Evolutionary conservation across 2,329 filamentous ascomycete genomes (phyloP).

Genomic region (Pseudogymnoascus sp.): DNA sequence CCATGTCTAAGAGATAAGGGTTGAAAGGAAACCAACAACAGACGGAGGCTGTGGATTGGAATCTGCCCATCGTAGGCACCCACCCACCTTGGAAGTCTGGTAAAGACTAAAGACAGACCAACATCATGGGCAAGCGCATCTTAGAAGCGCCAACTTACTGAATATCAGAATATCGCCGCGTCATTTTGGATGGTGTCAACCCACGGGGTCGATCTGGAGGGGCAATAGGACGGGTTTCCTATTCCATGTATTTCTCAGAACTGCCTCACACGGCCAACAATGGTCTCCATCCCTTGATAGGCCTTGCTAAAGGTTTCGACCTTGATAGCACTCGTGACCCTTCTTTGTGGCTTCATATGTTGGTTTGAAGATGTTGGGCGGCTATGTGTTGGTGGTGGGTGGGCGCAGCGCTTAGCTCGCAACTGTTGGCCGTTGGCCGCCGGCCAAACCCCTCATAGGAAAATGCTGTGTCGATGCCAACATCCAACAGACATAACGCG

Average conservation of each 20-base stretch:
- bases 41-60: neutral
- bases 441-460: neutral
- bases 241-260: neutral
- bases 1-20: neutral
- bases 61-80: neutral
- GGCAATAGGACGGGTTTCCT: neutral
- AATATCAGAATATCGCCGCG: neutral
- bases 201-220: neutral
- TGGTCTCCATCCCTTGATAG: neutral
- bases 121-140: neutral
- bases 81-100: neutral
- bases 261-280: constrained; percentile 7
- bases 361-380: neutral
- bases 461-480: neutral
- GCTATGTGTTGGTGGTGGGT: constrained; percentile 1
- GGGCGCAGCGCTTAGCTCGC: constrained; percentile 5
- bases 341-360: neutral
- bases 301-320: neutral
- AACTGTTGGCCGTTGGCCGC: neutral
- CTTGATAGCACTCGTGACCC: neutral
- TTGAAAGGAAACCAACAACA: neutral
- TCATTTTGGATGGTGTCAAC: neutral
- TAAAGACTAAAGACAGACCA: neutral
- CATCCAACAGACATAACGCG: neutral
- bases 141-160: constrained; percentile 6